These are phyloP conservation scores for Aspergillus sp. DNA, from an alignment of 2,329 filamentous ascomycete genomes.

Conservation along the genomic window DNA sequence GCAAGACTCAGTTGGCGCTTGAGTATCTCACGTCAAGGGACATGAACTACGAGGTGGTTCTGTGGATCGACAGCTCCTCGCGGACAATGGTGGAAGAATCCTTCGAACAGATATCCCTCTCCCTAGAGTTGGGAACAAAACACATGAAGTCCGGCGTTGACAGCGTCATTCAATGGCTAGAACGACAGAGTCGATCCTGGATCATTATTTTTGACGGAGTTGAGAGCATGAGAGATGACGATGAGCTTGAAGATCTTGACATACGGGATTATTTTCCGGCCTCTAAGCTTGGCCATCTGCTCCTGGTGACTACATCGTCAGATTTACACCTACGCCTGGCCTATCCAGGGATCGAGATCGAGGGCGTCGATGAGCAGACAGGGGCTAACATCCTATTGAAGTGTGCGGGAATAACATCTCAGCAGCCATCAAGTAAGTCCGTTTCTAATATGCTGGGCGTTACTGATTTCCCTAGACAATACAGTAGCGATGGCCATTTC, in stretches of 20 bases:
- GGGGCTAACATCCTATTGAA: neutral
- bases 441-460: neutral
- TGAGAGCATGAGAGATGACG: neutral
- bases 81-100: neutral
- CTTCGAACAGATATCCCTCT: neutral
- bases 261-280: neutral
- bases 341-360: neutral
- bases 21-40: neutral
- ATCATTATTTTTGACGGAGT: constrained; percentile 8
- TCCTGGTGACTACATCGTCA: neutral
- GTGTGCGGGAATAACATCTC: neutral
- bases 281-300: neutral
- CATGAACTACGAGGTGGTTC: neutral
- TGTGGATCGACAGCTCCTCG: constrained; percentile 9
- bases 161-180: neutral
- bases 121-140: neutral
- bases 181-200: constrained; percentile 2
- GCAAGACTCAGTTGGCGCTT: constrained; percentile 7
- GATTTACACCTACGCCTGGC: constrained; percentile 1
- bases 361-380: neutral
- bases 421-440: neutral
- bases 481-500: neutral
- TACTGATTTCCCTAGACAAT: neutral
- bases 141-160: neutral
- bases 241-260: neutral